A percentile compares a stretch with the other conserved stretches of the same genome.
Conservation (phyloP, 768 basidiomycete genomes). For the Piloderma croceum region DNA sequence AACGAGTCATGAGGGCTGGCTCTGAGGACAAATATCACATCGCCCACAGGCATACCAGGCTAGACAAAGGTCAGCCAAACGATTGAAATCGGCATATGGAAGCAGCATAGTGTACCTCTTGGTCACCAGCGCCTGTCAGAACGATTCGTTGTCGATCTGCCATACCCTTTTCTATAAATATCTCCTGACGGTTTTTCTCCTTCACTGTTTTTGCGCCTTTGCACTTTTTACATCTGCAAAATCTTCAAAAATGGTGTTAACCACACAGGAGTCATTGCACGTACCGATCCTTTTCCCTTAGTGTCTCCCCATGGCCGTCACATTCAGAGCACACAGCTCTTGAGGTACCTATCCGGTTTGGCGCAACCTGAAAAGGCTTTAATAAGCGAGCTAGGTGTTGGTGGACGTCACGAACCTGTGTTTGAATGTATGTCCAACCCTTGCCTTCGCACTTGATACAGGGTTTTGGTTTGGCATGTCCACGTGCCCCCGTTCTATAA, state of each 20-base stretch:
- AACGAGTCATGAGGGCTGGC: slow-evolving; percentile 69
- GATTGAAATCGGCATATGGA: slow-evolving; percentile 4
- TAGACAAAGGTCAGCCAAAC: slow-evolving; percentile 29
- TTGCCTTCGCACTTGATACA: slow-evolving; percentile 82
- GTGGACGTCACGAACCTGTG: slow-evolving; percentile 35
- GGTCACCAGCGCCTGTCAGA: slow-evolving; percentile 87
- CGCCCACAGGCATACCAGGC: slow-evolving; percentile 85
- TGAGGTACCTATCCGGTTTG: slow-evolving; percentile 43
- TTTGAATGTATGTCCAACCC: slow-evolving; percentile 63
- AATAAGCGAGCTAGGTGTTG: background rate
- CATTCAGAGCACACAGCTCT: slow-evolving; percentile 65
- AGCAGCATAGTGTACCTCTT: slow-evolving; percentile 49
- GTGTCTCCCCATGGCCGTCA: slow-evolving; percentile 58
- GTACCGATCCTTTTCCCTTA: slow-evolving; percentile 82
- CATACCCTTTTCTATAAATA: slow-evolving; percentile 85
- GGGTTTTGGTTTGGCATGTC: slow-evolving; percentile 76
- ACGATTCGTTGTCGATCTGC: slow-evolving; percentile 78
- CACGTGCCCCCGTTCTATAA: slow-evolving; percentile 72
- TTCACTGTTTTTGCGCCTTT: slow-evolving; percentile 79
- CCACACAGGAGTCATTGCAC: slow-evolving; percentile 7
- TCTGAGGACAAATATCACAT: slow-evolving; percentile 81
- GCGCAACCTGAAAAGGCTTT: slow-evolving; percentile 31
- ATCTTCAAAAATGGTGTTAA: background rate
- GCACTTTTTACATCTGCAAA: slow-evolving; percentile 86
- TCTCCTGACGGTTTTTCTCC: slow-evolving; percentile 86